A percentile compares a stretch with the other conserved stretches of the same genome.
Conservation (phyloP, 495 filamentous ascomycete genomes). For the Thermothielavioides terrestris region DNA sequence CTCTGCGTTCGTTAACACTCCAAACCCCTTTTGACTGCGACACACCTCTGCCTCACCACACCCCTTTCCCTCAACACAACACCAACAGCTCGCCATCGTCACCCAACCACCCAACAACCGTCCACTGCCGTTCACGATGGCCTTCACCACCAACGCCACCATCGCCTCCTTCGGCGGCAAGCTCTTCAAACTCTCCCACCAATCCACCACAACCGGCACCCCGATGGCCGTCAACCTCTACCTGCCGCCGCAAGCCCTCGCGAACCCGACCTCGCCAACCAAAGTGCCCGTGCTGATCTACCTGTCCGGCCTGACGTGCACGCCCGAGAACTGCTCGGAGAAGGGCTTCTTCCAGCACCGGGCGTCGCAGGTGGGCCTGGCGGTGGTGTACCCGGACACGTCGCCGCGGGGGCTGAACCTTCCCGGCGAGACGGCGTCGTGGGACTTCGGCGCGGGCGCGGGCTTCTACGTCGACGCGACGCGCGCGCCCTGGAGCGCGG, state of each 20-base stretch:
- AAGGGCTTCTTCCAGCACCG: conserved; percentile 90
- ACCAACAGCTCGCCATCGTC: not conserved
- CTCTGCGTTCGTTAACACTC: not conserved
- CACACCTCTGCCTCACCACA: not conserved
- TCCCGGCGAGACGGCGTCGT: conserved; percentile 70
- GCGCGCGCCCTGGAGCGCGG: conserved; percentile 54
- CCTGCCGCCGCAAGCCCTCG: conserved; percentile 52
- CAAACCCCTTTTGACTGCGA: not conserved
- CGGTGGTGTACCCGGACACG: conserved; percentile 89
- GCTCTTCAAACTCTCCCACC: conserved; percentile 85
- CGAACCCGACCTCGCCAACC: conserved; percentile 26
- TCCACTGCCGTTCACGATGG: conserved; percentile 43
- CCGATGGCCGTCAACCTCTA: conserved; percentile 65
- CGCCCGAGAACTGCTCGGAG: conserved; percentile 89
- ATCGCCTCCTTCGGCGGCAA: conserved; percentile 92
- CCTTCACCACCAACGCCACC: conserved; percentile 76
- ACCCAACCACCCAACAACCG: not conserved
- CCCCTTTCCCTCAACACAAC: not conserved
- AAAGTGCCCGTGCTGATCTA: conserved; percentile 88
- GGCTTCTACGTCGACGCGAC: conserved; percentile 95
- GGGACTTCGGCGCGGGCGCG: conserved; percentile 85
- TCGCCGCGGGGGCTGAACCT: conserved; percentile 77
- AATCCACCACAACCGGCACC: conserved; percentile 58
- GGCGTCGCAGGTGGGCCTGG: conserved; percentile 70
- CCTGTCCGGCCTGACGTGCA: conserved; percentile 90